Evolutionary conservation across 2,329 filamentous ascomycete genomes (phyloP), one percentile per base, ranked within the genome.

Genomic region (Tricladium varicosporioides): DNA sequence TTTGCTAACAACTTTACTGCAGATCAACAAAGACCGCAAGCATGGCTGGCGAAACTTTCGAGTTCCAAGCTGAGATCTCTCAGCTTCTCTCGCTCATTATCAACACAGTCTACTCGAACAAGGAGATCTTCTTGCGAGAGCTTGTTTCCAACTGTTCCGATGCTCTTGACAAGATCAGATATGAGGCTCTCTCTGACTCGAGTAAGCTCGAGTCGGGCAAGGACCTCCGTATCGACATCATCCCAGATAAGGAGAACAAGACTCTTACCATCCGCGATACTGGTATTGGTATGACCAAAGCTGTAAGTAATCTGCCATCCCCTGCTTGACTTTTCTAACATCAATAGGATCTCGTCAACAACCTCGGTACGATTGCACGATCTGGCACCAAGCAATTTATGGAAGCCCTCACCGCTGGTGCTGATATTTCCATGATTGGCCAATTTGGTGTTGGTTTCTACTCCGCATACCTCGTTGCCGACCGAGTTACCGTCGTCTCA

Each of bases 391-490:
- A 99, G 88, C 94, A 97, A 83, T 99, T 99, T 81, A 99, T 99
- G 94, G 94, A 99, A 85, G 94, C 94, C 64, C 86, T 99, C 70
- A 93, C 92, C 69, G 94, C 94, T 67, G 94, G 94, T 83, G 94
- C 94, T 75, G 94, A 99, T 79, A 94, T 99, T 69, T 97, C 94
- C 80, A 97, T 99, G 94, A 99, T 99, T 76, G 94, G 94, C 74
- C 94, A 99, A 82, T 99, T 99, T 78, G 94, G 94, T 95, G 94
- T 99, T 72, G 94, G 94, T 89, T 99, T 99, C 91, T 99, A 99
- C 88, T 97, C 94, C 62, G 94, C 94, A 74, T 99, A 99, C 86
- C 92, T 99, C 60, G 94, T 99, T 69, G 94, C 94, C 76, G 94
- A 99, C 84, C 87, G 86, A 71, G 94, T 99, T 70, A 92, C 87